phyloP scores from a whole-genome alignment of 225 moss, liverwort and hornwort genomes.

The Polytrichum commune region DNA sequence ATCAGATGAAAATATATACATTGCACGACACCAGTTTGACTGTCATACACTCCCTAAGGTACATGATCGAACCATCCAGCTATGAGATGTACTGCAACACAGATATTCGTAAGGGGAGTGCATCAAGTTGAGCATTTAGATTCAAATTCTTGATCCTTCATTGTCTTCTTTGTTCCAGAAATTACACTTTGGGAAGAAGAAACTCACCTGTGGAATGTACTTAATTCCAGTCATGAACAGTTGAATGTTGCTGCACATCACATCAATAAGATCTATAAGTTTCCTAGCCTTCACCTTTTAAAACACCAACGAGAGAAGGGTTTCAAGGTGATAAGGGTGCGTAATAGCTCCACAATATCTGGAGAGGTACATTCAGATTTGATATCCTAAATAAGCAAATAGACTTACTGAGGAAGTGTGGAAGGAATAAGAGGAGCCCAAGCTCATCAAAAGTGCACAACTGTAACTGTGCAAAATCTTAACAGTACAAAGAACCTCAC shows the following conservation, averaged over 20 bases:
- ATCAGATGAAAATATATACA: too few relatives aligned
- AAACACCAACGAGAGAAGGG: background rate
- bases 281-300: background rate
- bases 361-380: background rate
- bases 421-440: background rate
- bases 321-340: background rate
- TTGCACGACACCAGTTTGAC: too few relatives aligned
- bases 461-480: background rate
- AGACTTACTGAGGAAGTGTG: background rate
- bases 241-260: slow-evolving; percentile 81
- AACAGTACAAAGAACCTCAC: slow-evolving; percentile 37
- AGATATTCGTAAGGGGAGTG: background rate
- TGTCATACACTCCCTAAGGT: too few relatives aligned
- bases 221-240: slow-evolving; percentile 83
- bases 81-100: background rate
- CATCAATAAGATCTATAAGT: background rate
- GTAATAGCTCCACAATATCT: background rate
- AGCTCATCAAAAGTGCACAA: background rate
- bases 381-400: background rate
- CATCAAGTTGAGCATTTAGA: background rate
- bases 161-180: background rate
- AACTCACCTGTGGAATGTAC: slow-evolving; percentile 83
- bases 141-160: background rate
- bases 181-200: background rate
- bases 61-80: background rate